Evolutionary conservation across 106 monocot species (phyloP), one percentile per base, ranked within the genome.

Genomic region (Acanthochlamys bracteata): DNA sequence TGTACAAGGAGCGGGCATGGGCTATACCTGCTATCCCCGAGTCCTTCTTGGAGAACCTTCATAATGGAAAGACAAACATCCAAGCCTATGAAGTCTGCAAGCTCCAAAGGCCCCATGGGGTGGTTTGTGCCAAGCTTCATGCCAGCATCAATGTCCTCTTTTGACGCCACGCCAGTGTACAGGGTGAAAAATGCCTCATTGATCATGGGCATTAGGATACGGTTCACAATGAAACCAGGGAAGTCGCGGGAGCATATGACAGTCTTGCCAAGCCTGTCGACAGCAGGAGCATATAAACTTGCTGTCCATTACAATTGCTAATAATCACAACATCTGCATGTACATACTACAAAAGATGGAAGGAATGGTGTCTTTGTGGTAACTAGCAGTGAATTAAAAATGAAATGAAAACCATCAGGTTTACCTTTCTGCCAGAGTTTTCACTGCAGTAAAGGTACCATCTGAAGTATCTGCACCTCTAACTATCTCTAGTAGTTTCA

Each of bases 131-230:
- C 95, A 20, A 96, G 70, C 63, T 88, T 84, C 95, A 96, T 96
- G 42, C 87, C 95, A 0, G 80, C 61, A 39, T 96, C 95, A 19
- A 96, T 96, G 69, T 88, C 90, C 65, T 96, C 95, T 57, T 91
- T 90, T 11, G 84, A 87, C 13, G 95, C 87, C 4, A 96, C 90
- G 0, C 95, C 90, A 3, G 78, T 90, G 63, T 96, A 85, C n/a
- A 96, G 65, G 7, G 87, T 55, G 20, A 73, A 75, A 24, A 96
- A 96, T 9, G 95, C 95, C 56, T 96, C 95, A 14, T 90, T 96
- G 23, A 96, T 90, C 95, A 96, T 96, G 1, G 95, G 95, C 90
- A 96, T 88, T 64, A 96, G 74, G n/a, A 96, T 96, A 20, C 90
- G 81, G 68, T 96, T 96, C 64, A 96, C 90, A 0, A 90, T 88